Base-by-base conservation (phyloP, 768 basidiomycete genomes). In the Kondoa subrosea region DNA sequence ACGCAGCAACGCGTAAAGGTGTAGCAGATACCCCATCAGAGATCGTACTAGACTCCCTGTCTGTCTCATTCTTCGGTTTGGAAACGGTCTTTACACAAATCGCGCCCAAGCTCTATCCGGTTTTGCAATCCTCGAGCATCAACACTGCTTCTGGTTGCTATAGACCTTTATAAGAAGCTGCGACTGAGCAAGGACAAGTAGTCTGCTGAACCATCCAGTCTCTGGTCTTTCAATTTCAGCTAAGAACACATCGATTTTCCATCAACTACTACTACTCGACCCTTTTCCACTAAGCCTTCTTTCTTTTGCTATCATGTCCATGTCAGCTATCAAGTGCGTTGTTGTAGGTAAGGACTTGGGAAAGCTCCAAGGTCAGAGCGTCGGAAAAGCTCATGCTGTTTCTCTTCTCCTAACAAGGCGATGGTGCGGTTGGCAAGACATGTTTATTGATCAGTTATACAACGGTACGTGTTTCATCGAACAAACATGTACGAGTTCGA, bases 381-480 rank as follows among this genome's bases (percentile, higher is more conserved):
- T 3, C 61, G 17, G 34, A 34, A 21, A 1, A 0, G 3, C 25
- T n/a, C 16, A 25, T 21, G 30, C n/a, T 1, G 27, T 14, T 32
- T 17, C 3, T 17, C 29, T 4, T 21, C 17, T 21, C 32, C 2
- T 26, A 29, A 3, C 34, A 27, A 12, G 15, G 59, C 8, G 12
- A 15, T 60, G 25, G 25, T 26, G 59, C 12, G 14, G 63, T 31
- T n/a, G 21, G 21, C 0, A 75, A 97, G 95, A 97, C 95, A 66
- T 99, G 95, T 79, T 85, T 99, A 69, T 83, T 99, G 75, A 99
- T 99, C 77, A 97, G 93, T 65, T 99, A 99, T 81, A 99, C 95
- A 73, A 99, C 95, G 72, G 74, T 75, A 21, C 34, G 73, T 57
- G 34, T 17, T 4, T 58, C 30, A 21, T 3, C 25, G 16, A 1